Base-by-base conservation (phyloP, 345 rosid species). In the rapeseed (Brassica napus) region DNA sequence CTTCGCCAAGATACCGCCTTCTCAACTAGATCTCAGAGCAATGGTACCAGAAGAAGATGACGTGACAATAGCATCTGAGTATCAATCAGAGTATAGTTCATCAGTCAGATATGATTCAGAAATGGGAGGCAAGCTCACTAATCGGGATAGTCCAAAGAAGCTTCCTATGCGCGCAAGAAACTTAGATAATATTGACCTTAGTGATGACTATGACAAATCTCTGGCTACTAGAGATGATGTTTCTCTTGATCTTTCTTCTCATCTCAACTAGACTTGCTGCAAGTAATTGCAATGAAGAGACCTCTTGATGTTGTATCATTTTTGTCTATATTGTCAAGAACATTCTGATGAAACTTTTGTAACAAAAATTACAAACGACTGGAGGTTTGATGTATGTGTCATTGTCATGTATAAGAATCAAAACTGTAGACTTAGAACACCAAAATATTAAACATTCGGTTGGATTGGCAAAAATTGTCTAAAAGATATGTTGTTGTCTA, bases 1-100 rank as follows among this genome's bases (percentile, higher is more conserved):
- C 71, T 88, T 85, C 86, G 85, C 96, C 16, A 82, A 83, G 3
- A 86, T 95, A 78, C 91, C 94, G 44, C 87, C 93, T 62, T 91
- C 99, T 0, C 88, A 84, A 83, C 89, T 87, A 82, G 86, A 89
- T 79, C 90, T 95, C 82, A 86, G 98, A 86, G 94, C 79, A 21
- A 88, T 80, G 89, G 83, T 77, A 1, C 81, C 83, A 0, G 83
- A 81, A 57, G 80, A 81, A 76, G 83, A 81, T 57, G 83, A 54
- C 3, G 0, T 49, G 55, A 49, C 55, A 4, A 49, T 49, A 49
- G 69, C 23, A 7, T 74, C 83, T 6, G 76, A 75, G 31, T 80
- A 74, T 55, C 60, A 70, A 15, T 80, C 83, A 55, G 83, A 80
- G 39, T 80, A 69, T 64, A 80, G 57, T 31, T 61, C 83, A 12